Conservation (phyloP, 257 asterid species). For the Galeopsis tetrahit region DNA sequence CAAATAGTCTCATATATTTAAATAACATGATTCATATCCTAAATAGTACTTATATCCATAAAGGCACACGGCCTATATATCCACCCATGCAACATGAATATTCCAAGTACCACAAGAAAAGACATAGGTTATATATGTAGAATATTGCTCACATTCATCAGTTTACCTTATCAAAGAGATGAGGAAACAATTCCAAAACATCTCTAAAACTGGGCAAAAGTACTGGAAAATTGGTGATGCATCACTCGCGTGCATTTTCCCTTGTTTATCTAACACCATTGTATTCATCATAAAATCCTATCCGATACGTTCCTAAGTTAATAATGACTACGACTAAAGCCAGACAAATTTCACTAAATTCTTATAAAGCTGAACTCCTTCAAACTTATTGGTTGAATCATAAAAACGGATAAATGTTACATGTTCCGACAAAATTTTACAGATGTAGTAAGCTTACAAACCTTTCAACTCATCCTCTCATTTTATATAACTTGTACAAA, state of each 20-base stretch:
- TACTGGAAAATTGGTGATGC: neutral
- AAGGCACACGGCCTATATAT: neutral
- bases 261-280: constrained; percentile 10
- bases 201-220: constrained; percentile 14
- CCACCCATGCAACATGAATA: constrained; percentile 8
- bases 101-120: constrained; percentile 8
- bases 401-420: neutral
- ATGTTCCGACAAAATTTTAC: neutral
- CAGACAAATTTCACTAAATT: constrained; percentile 24
- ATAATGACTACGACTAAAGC: constrained; percentile 24
- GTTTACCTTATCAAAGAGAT: constrained; percentile 11
- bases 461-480: constrained; percentile 14
- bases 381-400: neutral
- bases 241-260: constrained; percentile 26
- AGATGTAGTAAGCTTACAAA: constrained; percentile 22
- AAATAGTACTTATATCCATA: neutral
- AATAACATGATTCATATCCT: constrained; percentile 26
- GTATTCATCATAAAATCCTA: constrained; percentile 24
- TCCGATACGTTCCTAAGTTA: constrained; percentile 12
- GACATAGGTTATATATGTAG: constrained; percentile 13
- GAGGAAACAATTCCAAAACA: constrained; percentile 8
- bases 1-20: neutral
- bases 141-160: constrained; percentile 21
- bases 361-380: neutral
- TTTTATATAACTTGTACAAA: constrained; percentile 25